Conservation (phyloP, 176 grass and related monocot genomes). For the Aegilops sharonensis region DNA sequence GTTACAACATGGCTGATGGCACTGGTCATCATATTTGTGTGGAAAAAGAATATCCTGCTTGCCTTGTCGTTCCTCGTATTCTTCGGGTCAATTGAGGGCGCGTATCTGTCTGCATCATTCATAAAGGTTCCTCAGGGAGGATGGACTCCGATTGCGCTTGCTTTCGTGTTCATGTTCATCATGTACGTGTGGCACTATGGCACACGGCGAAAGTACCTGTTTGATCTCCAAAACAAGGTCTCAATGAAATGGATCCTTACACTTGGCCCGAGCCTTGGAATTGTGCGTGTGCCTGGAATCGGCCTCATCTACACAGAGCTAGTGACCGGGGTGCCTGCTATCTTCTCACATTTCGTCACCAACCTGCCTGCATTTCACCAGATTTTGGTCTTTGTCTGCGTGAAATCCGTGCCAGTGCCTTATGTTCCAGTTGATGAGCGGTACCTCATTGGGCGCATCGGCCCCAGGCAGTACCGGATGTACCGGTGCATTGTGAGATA, state of each 20-base stretch:
- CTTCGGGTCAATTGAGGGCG: conserved; percentile 50
- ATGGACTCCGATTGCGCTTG: conserved; percentile 55
- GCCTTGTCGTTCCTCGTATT: conserved; percentile 47
- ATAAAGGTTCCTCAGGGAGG: conserved; percentile 71
- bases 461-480: conserved; percentile 64
- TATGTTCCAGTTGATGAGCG: conserved; percentile 60
- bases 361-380: conserved; percentile 80
- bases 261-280: conserved; percentile 71
- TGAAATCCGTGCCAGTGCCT: conserved; percentile 62
- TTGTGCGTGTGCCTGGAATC: conserved; percentile 72
- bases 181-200: conserved; percentile 88
- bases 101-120: conserved; percentile 52
- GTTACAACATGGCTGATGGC: conserved; percentile 70
- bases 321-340: conserved; percentile 65
- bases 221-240: conserved; percentile 82
- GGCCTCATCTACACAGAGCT: conserved; percentile 76
- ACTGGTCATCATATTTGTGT: conserved; percentile 67
- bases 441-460: conserved; percentile 66
- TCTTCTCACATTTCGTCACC: conserved; percentile 82
- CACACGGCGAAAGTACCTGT: conserved; percentile 52
- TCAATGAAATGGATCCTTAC: conserved; percentile 78
- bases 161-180: conserved; percentile 56
- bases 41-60: conserved; percentile 49
- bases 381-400: conserved; percentile 67
- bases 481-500: conserved; percentile 80